A percentile compares a stretch with the other conserved stretches of the same genome.
Conservation (phyloP, 148 eudicot species). For the Chenopodium suecicum region DNA sequence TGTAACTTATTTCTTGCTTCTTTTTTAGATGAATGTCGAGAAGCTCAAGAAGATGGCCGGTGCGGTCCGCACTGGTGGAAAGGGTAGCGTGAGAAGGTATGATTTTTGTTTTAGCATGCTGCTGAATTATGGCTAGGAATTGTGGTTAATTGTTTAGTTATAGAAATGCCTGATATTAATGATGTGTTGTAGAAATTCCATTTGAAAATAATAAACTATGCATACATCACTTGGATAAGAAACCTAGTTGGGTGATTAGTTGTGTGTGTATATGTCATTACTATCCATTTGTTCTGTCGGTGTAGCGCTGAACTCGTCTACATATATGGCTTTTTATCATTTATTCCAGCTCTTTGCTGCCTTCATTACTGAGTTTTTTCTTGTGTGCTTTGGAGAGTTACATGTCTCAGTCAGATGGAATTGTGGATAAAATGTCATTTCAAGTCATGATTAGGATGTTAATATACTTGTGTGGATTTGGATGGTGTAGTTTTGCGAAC, state of each 20-base stretch:
- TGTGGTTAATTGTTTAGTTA: background rate
- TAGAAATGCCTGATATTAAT: background rate
- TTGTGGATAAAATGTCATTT: background rate
- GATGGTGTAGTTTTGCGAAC: background rate
- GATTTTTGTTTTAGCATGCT: background rate
- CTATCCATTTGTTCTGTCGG: background rate
- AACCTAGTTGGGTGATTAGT: background rate
- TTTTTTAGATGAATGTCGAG: slow-evolving; percentile 67
- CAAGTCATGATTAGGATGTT: background rate
- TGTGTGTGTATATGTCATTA: background rate
- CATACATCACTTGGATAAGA: background rate
- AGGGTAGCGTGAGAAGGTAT: slow-evolving; percentile 78
- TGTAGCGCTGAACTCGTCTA: background rate
- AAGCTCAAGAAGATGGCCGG: slow-evolving; percentile 81
- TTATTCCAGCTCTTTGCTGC: too few species aligned
- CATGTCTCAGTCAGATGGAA: background rate
- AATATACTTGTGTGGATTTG: background rate
- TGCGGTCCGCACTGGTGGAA: slow-evolving; percentile 81
- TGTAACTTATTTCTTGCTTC: background rate
- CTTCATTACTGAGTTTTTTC: too few species aligned
- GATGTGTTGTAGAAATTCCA: background rate
- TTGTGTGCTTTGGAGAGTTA: background rate
- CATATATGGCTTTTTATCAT: too few species aligned
- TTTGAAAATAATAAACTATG: background rate
- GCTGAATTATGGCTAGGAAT: background rate